Base-by-base conservation (phyloP, 2,329 filamentous ascomycete species). In the Biscogniauxia marginata region DNA sequence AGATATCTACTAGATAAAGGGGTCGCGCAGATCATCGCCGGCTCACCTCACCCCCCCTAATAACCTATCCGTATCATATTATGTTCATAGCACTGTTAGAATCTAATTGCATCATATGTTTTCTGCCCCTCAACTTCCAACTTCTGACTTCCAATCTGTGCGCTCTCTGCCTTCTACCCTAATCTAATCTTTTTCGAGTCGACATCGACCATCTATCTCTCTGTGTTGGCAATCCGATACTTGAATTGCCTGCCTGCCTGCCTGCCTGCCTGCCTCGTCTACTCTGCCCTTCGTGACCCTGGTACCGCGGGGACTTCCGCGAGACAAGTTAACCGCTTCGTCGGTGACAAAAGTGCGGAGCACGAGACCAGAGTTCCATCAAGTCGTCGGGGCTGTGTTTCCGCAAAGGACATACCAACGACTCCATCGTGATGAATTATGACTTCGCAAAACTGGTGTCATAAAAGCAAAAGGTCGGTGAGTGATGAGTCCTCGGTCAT, bases 401-500 rank as follows among this genome's bases (percentile, higher is more conserved):
- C 6, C 9, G 3, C 16, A 13, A 34, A 39, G n/a, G 30, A 7
- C 13, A 39, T 39, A 39, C n/a, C 30, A 3, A 2, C 2, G n/a
- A n/a, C 30, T 39, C 6, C n/a, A 39, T 39, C n/a, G n/a, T 39
- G 13, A 16, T 9, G 30, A 39, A 16, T 16, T 20, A 46, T 46
- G 44, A 22, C 18, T 21, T n/a, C n/a, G 18, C 44, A 21, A 46
- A 46, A 11, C 44, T 16, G 20, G 44, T 18, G 13, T 39, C 30
- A 16, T 8, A 18, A 46, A 46, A 21, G 13, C 44, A 46, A 46
- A 46, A 22, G 20, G 44, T 46, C 44, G 44, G 44, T 46, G 44
- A 46, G 48, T 18, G 50, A 52, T 50, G 49, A 24, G 16, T 46
- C 21, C 34, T 64, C 62, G 62, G 62, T 25, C 54, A 60, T 62